Evolutionary conservation across 2,329 filamentous ascomycete genomes (phyloP).

Genomic region (Colletotrichum siamense): DNA sequence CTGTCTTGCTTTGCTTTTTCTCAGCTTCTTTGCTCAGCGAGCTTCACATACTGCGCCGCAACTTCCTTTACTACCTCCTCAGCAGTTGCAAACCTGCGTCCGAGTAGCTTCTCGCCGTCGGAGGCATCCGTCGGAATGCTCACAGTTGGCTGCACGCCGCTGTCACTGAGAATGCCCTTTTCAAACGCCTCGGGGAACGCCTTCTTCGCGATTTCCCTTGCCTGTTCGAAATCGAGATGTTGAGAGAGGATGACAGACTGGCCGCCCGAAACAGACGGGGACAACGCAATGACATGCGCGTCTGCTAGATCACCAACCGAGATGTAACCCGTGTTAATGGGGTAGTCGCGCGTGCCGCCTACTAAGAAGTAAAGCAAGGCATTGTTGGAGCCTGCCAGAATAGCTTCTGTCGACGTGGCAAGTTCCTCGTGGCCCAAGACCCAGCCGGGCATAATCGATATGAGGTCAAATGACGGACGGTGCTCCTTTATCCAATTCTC

Average conservation of each 20-base stretch:
- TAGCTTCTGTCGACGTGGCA: conserved; percentile 28
- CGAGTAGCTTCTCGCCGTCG: conserved; percentile 35
- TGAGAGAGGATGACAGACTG: conserved; percentile 11
- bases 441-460: conserved; percentile 39
- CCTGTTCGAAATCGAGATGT: not conserved
- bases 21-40: conserved; percentile 9
- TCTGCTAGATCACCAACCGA: conserved; percentile 41
- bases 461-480: conserved; percentile 38
- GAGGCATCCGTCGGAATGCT: conserved; percentile 25
- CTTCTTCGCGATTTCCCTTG: not conserved
- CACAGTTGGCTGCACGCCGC: not conserved
- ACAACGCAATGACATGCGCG: conserved; percentile 39
- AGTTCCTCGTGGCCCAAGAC: conserved; percentile 40
- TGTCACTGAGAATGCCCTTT: not conserved
- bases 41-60: conserved; percentile 36
- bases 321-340: conserved; percentile 32
- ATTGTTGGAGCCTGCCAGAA: conserved; percentile 34
- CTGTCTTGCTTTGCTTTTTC: not conserved
- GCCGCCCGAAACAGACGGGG: conserved; percentile 32
- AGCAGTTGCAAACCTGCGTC: conserved; percentile 33
- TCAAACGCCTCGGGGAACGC: not conserved
- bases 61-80: conserved; percentile 38
- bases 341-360: conserved; percentile 27
- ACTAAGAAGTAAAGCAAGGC: conserved; percentile 35
- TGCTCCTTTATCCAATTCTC: conserved; percentile 35